Base-by-base conservation (phyloP, 163 green algal genomes). In the Coccomyxa subellipsoidea region DNA sequence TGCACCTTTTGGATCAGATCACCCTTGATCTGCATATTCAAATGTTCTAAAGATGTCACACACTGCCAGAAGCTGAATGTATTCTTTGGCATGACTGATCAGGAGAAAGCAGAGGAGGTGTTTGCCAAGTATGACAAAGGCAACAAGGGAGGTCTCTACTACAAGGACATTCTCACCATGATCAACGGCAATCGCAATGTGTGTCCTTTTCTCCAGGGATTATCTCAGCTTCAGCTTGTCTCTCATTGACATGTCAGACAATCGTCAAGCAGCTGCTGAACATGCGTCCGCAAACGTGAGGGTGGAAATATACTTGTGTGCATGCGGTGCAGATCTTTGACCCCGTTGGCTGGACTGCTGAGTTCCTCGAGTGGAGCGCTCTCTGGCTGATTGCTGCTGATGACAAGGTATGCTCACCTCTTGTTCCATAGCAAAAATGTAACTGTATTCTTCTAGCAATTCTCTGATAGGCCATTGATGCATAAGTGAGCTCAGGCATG, bases 41-140 rank as follows among this genome's bases (percentile, higher is more conserved):
- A n/a, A n/a, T n/a, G n/a, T n/a, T n/a, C n/a, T n/a, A n/a, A n/a
- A n/a, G n/a, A n/a, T n/a, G n/a, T n/a, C n/a, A n/a, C n/a, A n/a
- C n/a, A n/a, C n/a, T n/a, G n/a, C n/a, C n/a, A n/a, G n/a, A n/a
- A n/a, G n/a, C 47, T 59, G 47, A 59, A 27, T 59, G 47, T 59
- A 18, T 5, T 12, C 23, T 18, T 59, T 59, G 47, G 3, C 23
- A 18, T 18, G 47, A n/a, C 47, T 59, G 29, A 40, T 31, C 77
- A 81, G 77, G 47, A 93, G 76, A 94, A 94, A 80, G 93, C 92
- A 69, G 89, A 93, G 82, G 80, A 93, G 84, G 85, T 94, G 32
- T 94, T 94, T 76, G 87, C 85, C 78, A 94, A 93, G 82, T 92
- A 86, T 79, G 90, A 92, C 82, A 76, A 54, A 0, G 84, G 85